These are phyloP conservation scores for Penicillium dipodomyicola DNA, from an alignment of 495 filamentous ascomycete species.

Conservation along the genomic window DNA sequence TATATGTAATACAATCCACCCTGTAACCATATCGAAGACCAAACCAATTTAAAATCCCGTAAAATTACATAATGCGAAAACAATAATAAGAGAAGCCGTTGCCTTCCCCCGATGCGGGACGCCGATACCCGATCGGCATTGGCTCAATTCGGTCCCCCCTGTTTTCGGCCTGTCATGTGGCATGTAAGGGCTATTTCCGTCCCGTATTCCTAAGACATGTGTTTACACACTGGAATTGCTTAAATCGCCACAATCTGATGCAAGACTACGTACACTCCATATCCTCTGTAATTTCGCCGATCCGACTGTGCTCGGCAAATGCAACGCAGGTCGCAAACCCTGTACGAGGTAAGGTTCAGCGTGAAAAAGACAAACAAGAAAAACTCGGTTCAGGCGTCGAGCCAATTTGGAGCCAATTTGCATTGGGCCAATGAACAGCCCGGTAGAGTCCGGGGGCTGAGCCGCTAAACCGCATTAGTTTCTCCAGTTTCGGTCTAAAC, in stretches of 20 bases:
- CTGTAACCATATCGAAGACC: neutral
- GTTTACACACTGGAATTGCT: neutral
- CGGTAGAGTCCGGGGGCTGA: constrained; percentile 6
- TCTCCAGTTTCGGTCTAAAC: constrained; percentile 1
- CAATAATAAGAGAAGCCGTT: neutral
- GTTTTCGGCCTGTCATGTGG: constrained; percentile 14
- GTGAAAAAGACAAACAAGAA: neutral
- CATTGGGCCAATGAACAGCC: constrained; percentile 1
- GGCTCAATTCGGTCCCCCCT: constrained; percentile 7
- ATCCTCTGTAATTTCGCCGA: neutral
- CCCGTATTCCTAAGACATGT: neutral
- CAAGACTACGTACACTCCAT: neutral
- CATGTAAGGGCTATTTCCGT: constrained; percentile 3
- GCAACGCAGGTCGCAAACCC: neutral
- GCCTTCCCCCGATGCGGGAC: constrained; percentile 18
- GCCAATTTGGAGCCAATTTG: constrained; percentile 20
- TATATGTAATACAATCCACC: neutral
- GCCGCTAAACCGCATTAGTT: neutral
- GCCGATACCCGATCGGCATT: constrained; percentile 19
- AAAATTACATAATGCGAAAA: neutral
- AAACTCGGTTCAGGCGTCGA: constrained; percentile 12
- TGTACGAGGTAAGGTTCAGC: neutral
- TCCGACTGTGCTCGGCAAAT: neutral
- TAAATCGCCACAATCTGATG: neutral
- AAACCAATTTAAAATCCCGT: neutral